These are phyloP conservation scores for Benincasa hispida DNA, from an alignment of 306 rosid species.

Conservation along the genomic window DNA sequence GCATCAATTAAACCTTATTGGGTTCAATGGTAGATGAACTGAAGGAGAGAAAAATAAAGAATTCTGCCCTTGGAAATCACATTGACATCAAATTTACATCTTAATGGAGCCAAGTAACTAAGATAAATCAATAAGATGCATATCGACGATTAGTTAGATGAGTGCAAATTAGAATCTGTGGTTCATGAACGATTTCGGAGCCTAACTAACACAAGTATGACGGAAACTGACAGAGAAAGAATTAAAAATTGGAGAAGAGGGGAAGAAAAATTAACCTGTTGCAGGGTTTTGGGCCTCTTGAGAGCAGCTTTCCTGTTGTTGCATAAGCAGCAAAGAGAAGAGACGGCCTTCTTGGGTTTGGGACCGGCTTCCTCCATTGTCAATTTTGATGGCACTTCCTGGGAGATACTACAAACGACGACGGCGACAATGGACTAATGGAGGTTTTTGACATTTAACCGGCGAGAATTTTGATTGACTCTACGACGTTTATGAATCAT, in stretches of 20 bases:
- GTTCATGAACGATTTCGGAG: neutral
- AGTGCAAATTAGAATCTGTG: too few species aligned
- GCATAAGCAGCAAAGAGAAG: slow-evolving; percentile 51
- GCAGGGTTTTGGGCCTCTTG: slow-evolving; percentile 71
- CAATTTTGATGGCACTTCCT: neutral
- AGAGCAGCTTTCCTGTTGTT: slow-evolving; percentile 51
- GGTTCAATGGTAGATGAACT: neutral
- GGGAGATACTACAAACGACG: too few species aligned
- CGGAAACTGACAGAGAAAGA: neutral
- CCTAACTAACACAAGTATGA: neutral
- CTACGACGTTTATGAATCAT: too few species aligned
- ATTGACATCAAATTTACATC: neutral
- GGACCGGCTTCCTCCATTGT: slow-evolving; percentile 17
- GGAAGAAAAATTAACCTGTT: slow-evolving; percentile 30
- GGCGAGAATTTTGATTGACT: too few species aligned
- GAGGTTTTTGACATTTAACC: too few species aligned
- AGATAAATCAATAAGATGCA: neutral
- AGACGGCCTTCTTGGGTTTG: slow-evolving; percentile 17
- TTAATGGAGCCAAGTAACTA: neutral
- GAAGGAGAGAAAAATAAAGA: neutral
- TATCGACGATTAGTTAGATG: neutral
- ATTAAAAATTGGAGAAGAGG: too few species aligned
- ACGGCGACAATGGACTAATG: too few species aligned
- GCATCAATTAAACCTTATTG: neutral
- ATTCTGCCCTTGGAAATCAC: neutral